Evolutionary conservation across 129 eudicot genomes (phyloP).

Genomic region (Oenanthe sinensis): DNA sequence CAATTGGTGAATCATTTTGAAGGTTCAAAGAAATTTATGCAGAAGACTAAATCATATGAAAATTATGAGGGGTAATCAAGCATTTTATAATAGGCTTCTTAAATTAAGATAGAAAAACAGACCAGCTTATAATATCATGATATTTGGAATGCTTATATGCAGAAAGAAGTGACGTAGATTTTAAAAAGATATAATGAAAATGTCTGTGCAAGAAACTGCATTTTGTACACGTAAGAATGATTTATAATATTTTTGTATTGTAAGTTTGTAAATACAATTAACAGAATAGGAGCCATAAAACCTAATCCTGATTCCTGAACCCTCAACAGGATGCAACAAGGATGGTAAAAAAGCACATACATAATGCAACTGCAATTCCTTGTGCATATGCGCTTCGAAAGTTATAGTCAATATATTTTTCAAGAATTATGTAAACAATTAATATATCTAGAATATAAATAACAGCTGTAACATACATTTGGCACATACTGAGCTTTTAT

Average conservation of each 20-base stretch:
- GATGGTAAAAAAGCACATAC: not conserved
- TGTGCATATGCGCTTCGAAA: not conserved
- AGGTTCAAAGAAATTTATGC: not conserved
- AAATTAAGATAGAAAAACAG: not conserved
- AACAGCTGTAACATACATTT: not conserved
- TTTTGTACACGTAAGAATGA: not conserved
- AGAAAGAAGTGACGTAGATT: not conserved
- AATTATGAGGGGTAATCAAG: not conserved
- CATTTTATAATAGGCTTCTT: not conserved
- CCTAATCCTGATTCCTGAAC: not conserved
- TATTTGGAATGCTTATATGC: slow-evolving; percentile 1
- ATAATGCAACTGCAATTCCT: not conserved
- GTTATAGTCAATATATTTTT: not conserved
- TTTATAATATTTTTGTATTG: not conserved
- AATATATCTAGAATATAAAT: not conserved
- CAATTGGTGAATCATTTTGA: not conserved
- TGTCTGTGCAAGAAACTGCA: not conserved
- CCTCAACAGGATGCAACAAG: not conserved
- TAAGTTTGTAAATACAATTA: not conserved
- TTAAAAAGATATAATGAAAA: not conserved
- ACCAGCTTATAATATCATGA: not conserved
- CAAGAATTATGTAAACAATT: not conserved
- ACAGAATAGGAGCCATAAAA: not conserved
- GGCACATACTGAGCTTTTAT: not conserved
- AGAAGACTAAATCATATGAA: not conserved